Conservation (phyloP, 208 protist genomes). For the Leptomonas seymouri region DNA sequence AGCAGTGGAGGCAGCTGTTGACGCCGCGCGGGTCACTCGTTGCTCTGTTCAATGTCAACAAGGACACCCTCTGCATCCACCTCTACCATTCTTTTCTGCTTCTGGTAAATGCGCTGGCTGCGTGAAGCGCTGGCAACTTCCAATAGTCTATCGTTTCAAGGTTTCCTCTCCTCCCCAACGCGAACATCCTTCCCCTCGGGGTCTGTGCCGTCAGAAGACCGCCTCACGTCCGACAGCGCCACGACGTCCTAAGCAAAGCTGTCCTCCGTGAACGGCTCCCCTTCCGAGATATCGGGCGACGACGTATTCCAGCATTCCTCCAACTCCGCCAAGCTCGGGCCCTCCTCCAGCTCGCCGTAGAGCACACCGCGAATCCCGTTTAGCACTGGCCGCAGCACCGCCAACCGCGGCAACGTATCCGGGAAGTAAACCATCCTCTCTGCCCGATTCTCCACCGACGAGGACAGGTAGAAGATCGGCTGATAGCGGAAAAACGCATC, state of each 20-base stretch:
- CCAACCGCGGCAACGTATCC: constrained; percentile 74
- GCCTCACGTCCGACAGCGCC: constrained; percentile 23
- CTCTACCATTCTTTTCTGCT: neutral
- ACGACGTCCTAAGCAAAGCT: constrained; percentile 40
- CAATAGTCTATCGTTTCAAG: too few relatives aligned
- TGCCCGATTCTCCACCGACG: constrained; percentile 69
- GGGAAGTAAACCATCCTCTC: constrained; percentile 71
- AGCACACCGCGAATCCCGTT: constrained; percentile 75
- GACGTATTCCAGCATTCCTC: constrained; percentile 36
- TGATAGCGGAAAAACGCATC: constrained; percentile 83
- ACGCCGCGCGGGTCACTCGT: too few relatives aligned
- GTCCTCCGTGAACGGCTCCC: constrained; percentile 29
- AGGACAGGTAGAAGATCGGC: constrained; percentile 83
- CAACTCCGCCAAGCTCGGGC: constrained; percentile 56
- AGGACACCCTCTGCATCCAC: too few relatives aligned
- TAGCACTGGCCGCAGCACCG: constrained; percentile 66
- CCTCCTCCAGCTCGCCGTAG: constrained; percentile 69
- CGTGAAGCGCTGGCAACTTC: too few relatives aligned
- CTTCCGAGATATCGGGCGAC: constrained; percentile 14
- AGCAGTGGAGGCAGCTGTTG: too few relatives aligned
- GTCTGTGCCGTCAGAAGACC: constrained; percentile 19
- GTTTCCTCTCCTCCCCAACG: too few relatives aligned
- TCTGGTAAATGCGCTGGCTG: too few relatives aligned
- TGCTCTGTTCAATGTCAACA: too few relatives aligned
- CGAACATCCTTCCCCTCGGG: neutral